Base-by-base conservation (phyloP, 2,329 filamentous ascomycete genomes). In the Sclerotinia glacialis region DNA sequence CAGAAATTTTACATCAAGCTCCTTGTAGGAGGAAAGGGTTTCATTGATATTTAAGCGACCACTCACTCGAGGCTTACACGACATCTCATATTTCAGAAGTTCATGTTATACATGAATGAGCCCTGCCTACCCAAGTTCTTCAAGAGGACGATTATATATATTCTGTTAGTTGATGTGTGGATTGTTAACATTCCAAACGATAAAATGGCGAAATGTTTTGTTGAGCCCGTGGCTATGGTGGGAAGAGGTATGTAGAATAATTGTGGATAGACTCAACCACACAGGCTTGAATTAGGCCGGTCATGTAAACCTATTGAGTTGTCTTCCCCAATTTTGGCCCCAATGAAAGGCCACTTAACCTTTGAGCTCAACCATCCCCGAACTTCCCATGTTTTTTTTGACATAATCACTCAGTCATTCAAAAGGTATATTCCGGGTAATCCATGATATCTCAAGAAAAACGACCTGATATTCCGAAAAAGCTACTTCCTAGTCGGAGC, bases 381-480 rank as follows among this genome's bases (percentile, higher is more conserved):
- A 61, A 6, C 14, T 11, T 40, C 44, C 58, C 3, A 37, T 37
- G n/a, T 37, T n/a, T 37, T 37, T 40, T 37, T 37, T 49, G 44
- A 61, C 44, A 61, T 21, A 21, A 49, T 61, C 55, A 65, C n/a
- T 64, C 49, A 64, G 23, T 56, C 37, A 65, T 42, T 60, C 46
- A 52, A 16, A 44, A 9, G 18, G 46, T 18, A 52, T 18, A 52
- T 16, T 52, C 46, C 9, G 28, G 61, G 40, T 23, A n/a, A 31
- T 54, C 60, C 26, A 60, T n/a, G 23, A 44, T 28, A 40, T 28
- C 23, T 53, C 54, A 65, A 65, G 54, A 54, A 65, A 60, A 65
- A 53, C 34, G 64, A 65, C 34, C 64, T 65, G 54, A 65, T 65
- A 65, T 65, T 65, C 46, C 54, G 64, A 60, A 46, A 65, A 65